Conservation (phyloP, 257 asterid species). For the Nicotiana attenuata region DNA sequence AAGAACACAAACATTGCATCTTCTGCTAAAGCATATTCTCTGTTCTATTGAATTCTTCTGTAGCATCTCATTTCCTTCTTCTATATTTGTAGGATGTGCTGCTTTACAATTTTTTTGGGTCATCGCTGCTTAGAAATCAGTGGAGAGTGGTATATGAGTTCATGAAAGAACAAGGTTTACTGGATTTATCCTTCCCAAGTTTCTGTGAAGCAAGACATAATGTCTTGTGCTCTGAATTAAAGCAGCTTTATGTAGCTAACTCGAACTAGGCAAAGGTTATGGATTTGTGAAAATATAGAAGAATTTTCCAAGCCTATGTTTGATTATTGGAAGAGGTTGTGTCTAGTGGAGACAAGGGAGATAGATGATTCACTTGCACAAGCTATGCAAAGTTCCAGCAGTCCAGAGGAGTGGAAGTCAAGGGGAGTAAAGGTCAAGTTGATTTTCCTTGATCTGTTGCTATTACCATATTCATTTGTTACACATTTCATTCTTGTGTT, state of each 20-base stretch:
- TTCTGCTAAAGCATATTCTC: neutral
- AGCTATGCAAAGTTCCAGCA: slow-evolving; percentile 65
- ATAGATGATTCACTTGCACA: slow-evolving; percentile 48
- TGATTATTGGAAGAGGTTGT: slow-evolving; percentile 53
- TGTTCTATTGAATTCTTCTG: neutral
- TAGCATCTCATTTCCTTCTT: neutral
- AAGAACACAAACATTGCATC: neutral
- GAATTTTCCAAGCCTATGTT: slow-evolving; percentile 53
- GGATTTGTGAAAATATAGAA: slow-evolving; percentile 58
- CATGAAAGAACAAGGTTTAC: slow-evolving; percentile 37
- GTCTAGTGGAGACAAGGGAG: slow-evolving; percentile 46
- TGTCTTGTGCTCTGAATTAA: slow-evolving; percentile 59
- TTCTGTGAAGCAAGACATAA: slow-evolving; percentile 46
- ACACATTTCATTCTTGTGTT: neutral
- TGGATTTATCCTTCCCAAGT: slow-evolving; percentile 38
- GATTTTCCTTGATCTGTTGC: neutral
- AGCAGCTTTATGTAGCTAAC: slow-evolving; percentile 63
- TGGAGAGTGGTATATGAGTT: slow-evolving; percentile 66
- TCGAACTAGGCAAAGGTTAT: slow-evolving; percentile 62
- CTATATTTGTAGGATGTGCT: slow-evolving; percentile 50
- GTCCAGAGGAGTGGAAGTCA: slow-evolving; percentile 61
- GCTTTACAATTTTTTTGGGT: slow-evolving; percentile 56
- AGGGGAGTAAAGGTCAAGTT: slow-evolving; percentile 52
- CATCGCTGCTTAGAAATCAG: slow-evolving; percentile 54
- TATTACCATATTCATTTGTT: neutral